phyloP scores from a whole-genome alignment of 2,329 filamentous ascomycete genomes.

The Neofusicoccum sp. region DNA sequence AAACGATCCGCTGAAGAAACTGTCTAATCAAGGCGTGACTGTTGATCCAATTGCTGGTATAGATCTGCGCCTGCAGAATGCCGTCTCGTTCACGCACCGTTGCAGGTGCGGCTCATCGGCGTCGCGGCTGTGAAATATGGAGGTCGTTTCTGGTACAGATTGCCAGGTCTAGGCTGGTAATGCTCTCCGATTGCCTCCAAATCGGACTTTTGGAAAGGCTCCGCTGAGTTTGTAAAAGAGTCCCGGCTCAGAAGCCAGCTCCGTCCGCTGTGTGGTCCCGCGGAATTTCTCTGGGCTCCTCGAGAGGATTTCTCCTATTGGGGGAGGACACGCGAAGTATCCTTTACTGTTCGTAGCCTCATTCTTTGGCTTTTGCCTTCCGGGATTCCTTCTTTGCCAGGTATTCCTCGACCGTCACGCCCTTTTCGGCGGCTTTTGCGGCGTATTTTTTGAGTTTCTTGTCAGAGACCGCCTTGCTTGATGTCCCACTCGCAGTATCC shows the following conservation, averaged over 20 bases:
- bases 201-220: neutral
- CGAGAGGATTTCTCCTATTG: neutral
- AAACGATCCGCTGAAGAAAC: neutral
- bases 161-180: neutral
- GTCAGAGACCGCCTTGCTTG: neutral
- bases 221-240: neutral
- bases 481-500: neutral
- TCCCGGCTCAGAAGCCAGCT: neutral
- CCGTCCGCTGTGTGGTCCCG: neutral
- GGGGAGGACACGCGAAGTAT: neutral
- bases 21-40: neutral
- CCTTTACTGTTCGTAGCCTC: neutral
- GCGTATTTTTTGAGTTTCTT: slow-evolving; percentile 6
- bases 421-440: slow-evolving; percentile 28
- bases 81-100: neutral
- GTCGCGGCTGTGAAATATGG: slow-evolving; percentile 1
- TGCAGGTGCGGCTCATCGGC: neutral
- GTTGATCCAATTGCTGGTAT: neutral
- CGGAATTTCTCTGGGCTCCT: neutral
- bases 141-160: neutral
- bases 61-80: neutral
- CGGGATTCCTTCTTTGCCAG: slow-evolving; percentile 32
- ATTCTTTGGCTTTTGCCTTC: slow-evolving; percentile 2
- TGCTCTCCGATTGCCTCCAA: neutral
- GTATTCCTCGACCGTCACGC: slow-evolving; percentile 38